Base-by-base conservation (phyloP, 208 protist genomes). In the Wallacemonas sp. region DNA sequence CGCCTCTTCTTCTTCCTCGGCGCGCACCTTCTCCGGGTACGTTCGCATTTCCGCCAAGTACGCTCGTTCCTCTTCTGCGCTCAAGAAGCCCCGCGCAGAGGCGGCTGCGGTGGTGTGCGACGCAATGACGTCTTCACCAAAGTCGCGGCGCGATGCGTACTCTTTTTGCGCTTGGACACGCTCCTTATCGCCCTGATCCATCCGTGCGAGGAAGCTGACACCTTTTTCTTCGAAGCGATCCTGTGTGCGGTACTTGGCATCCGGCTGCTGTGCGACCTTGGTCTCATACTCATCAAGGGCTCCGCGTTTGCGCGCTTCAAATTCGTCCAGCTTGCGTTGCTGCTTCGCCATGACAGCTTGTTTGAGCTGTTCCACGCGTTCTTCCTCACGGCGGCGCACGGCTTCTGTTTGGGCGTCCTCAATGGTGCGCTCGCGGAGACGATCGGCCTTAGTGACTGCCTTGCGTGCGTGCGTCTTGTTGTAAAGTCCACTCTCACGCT, bases 41-140 rank as follows among this genome's bases (percentile, higher is more conserved):
- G 46, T 62, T 8, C 70, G 84, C 84, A 89, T 92, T 72, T 89
- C 82, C 34, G 61, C 68, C 31, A 74, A 62, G 65, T 93, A 90
- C 36, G 72, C 77, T 5, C 55, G 61, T 54, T 88, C 84, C 65
- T 95, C 90, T 26, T 68, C 84, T 17, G 65, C 70, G 59, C 58
- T 68, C 22, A 84, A 63, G 45, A 92, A 95, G n/a, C 86, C 90
- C 5, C 66, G 72, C 0, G 67, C 77, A 33, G 70, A 74, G 2
- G 78, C 75, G 45, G 68, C 70, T 2, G 90, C 90, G 14, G 12
- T 22, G 51, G 68, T 69, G 33, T 59, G 68, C 5, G 26, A 31
- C 17, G 30, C 36, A 6, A 39, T 47, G 46, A 39, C 31, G 34
- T 68, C 63, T 51, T 55, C 63, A n/a, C 30, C 63, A 58, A 74